Evolutionary conservation across 1,284 basidiomycete species (phyloP).

Genomic region (Hemileia vastatrix): DNA sequence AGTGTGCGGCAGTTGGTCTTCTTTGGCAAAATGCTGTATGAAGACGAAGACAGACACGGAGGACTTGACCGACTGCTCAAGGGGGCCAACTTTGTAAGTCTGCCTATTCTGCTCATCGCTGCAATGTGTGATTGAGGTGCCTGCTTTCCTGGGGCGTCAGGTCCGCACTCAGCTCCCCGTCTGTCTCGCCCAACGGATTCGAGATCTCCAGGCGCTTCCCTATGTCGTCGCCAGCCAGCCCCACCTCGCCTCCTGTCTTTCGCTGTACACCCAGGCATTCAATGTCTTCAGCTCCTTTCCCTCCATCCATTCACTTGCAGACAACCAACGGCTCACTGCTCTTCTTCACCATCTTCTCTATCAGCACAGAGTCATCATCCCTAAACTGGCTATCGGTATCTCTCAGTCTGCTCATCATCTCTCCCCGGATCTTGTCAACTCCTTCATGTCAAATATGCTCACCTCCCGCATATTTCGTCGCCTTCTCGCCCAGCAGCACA

Average conservation of each 20-base stretch:
- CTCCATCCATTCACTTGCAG: conserved; percentile 59
- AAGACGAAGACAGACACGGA: conserved; percentile 55
- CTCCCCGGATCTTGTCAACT: conserved; percentile 65
- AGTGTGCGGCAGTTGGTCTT: conserved; percentile 64
- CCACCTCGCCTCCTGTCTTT: conserved; percentile 70
- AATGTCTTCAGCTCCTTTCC: conserved; percentile 67
- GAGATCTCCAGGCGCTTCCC: conserved; percentile 74
- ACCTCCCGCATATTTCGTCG: conserved; percentile 78
- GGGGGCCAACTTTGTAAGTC: conserved; percentile 62
- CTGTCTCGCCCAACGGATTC: conserved; percentile 73
- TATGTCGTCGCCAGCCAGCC: conserved; percentile 81
- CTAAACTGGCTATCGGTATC: conserved; percentile 39
- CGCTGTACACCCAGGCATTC: conserved; percentile 49
- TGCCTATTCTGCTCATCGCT: conserved; percentile 33
- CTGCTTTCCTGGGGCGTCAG: neutral
- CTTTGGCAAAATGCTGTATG: conserved; percentile 30
- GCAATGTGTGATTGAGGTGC: neutral
- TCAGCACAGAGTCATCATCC: conserved; percentile 58
- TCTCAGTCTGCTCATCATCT: conserved; percentile 58
- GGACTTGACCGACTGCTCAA: too few species aligned
- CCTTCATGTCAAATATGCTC: conserved; percentile 83
- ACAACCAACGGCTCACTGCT: conserved; percentile 68
- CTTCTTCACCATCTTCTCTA: conserved; percentile 60
- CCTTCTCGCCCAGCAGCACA: conserved; percentile 79
- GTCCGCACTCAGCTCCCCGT: conserved; percentile 78